phyloP scores from a whole-genome alignment of 2,329 filamentous ascomycete genomes.

The Thielaviopsis euricoi region DNA sequence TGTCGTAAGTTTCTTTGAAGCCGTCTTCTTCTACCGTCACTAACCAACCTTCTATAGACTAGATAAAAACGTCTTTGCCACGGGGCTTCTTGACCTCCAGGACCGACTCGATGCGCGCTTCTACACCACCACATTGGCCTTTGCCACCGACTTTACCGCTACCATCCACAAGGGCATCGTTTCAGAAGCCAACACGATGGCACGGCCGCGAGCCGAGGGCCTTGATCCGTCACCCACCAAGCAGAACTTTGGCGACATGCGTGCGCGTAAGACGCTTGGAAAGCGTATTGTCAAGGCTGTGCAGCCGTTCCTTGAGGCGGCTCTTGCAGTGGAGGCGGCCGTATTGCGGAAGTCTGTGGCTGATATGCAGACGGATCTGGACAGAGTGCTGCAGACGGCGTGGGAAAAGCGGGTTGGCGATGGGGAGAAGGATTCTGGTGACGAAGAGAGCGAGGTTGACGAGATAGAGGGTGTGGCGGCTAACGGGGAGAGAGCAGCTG shows the following conservation, averaged over 20 bases:
- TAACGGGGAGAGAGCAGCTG: not conserved
- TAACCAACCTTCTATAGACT: conserved; percentile 32
- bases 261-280: conserved; percentile 68
- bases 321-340: conserved; percentile 66
- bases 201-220: conserved; percentile 17
- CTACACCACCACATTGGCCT: conserved; percentile 41
- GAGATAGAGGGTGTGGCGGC: not conserved
- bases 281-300: conserved; percentile 78
- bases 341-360: conserved; percentile 55
- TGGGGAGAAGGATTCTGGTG: too few species aligned
- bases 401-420: conserved; percentile 26
- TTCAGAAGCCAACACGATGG: conserved; percentile 19
- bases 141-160: conserved; percentile 39
- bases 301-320: conserved; percentile 60
- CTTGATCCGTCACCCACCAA: conserved; percentile 33
- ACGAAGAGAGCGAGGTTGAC: not conserved
- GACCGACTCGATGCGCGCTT: conserved; percentile 35
- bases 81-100: conserved; percentile 33
- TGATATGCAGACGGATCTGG: conserved; percentile 54
- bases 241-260: conserved; percentile 47
- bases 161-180: conserved; percentile 37
- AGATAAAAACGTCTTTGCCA: conserved; percentile 45
- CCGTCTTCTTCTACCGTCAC: conserved; percentile 15
- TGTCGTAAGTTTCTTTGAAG: conserved; percentile 44
- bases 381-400: conserved; percentile 53